Conservation (phyloP, 1,284 basidiomycete genomes). For the Heliocybe sulcata region DNA sequence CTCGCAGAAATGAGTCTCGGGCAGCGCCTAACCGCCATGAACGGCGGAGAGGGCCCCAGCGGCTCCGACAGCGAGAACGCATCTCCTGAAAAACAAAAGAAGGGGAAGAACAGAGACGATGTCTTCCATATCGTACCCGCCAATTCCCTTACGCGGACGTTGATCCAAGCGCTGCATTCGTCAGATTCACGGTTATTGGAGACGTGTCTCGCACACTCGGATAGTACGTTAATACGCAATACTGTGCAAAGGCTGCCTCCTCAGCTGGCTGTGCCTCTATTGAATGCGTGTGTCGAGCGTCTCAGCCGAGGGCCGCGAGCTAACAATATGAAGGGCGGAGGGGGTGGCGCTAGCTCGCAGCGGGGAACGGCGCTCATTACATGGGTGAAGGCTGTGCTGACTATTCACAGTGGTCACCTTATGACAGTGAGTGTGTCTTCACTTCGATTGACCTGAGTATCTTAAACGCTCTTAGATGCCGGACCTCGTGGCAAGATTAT, state of each 20-base stretch:
- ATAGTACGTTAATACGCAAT: conserved; percentile 76
- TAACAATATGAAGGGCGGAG: conserved; percentile 72
- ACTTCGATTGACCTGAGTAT: conserved; percentile 1
- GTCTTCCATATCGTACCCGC: conserved; percentile 57
- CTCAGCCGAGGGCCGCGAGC: conserved; percentile 74
- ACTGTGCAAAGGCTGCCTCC: conserved; percentile 87
- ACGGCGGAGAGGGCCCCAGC: conserved; percentile 35
- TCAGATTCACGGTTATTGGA: conserved; percentile 87
- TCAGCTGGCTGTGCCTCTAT: conserved; percentile 83
- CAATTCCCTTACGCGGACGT: conserved; percentile 86
- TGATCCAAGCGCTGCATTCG: conserved; percentile 96
- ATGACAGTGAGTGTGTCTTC: conserved; percentile 70
- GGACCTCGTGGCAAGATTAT: conserved; percentile 77
- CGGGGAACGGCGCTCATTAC: conserved; percentile 77
- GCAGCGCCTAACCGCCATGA: conserved; percentile 73
- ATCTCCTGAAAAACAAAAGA: conserved; percentile 13
- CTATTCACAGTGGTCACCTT: conserved; percentile 87
- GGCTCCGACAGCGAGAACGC: conserved; percentile 16
- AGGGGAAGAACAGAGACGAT: conserved; percentile 25
- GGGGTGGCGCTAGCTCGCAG: conserved; percentile 80
- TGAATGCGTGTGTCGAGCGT: conserved; percentile 87
- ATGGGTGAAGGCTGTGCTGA: conserved; percentile 87
- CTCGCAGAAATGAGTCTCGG: conserved; percentile 87
- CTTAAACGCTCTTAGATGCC: conserved; percentile 57
- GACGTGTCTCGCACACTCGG: conserved; percentile 83